Base-by-base conservation (phyloP, 2,329 filamentous ascomycete genomes). In the Xylariales sp. region DNA sequence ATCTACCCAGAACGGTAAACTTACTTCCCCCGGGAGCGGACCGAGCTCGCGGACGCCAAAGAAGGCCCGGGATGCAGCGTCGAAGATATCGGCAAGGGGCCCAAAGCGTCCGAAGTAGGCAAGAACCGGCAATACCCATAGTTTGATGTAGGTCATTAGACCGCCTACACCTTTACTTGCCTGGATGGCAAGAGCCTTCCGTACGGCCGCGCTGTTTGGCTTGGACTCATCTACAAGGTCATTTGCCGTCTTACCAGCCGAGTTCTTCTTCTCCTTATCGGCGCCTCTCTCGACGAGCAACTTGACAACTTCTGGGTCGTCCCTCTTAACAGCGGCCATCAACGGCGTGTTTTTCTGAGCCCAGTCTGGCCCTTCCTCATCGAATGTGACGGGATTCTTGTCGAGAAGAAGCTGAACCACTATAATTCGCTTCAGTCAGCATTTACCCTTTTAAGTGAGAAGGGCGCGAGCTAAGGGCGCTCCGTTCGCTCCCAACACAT, bases 391-490 rank as follows among this genome's bases (percentile, higher is more conserved):
- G 1, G 67, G 67, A 10, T 70, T 67, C 62, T 70, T 70, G 1
- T 61, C 68, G 30, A 71, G 53, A 7, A 71, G 69, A 45, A 71
- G 60, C 45, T 70, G 69, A 23, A 71, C 64, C 59, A 68, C 23
- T 23, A 23, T 23, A 23, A 23, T 23, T 23, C 23, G 23, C 23
- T 23, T 23, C 23, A 23, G 23, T 23, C 23, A 23, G 23, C 23
- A 23, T 23, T 23, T 23, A 23, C 23, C 2, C 23, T 23, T 23
- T 23, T 23, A 23, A 23, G 2, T 23, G 23, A 23, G 23, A 23
- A 23, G 23, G 23, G 23, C 23, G 23, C 23, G 23, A 2, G 23
- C 23, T 23, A 1, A 23, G 23, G 23, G 23, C 23, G 23, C 2
- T 23, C 23, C 23, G 23, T 23, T 23, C 23, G 23, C 23, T 23